phyloP scores from a whole-genome alignment of 805 yeast species.

The Lipomyces sp. region DNA sequence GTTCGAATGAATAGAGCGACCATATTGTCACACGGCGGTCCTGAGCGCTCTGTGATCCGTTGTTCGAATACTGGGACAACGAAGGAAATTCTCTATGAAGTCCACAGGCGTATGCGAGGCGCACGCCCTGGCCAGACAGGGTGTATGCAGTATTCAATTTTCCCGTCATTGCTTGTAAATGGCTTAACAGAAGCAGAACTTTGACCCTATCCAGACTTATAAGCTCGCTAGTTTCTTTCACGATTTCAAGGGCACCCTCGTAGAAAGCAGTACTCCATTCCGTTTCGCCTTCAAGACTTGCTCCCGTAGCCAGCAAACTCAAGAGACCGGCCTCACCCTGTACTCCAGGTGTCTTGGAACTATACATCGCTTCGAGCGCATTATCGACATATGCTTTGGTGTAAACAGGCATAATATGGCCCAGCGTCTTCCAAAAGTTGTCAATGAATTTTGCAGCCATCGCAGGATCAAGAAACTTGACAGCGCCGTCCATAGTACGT shows the following conservation, averaged over 20 bases:
- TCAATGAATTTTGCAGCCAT: slow-evolving; percentile 16
- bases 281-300: slow-evolving; percentile 20
- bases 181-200: slow-evolving; percentile 15
- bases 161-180: slow-evolving; percentile 25
- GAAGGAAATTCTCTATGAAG: slow-evolving; percentile 25
- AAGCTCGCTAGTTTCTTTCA: slow-evolving; percentile 15
- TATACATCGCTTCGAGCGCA: slow-evolving; percentile 10
- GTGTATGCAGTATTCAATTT: slow-evolving; percentile 14
- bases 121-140: slow-evolving; percentile 23
- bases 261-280: slow-evolving; percentile 13
- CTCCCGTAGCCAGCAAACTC: slow-evolving; percentile 22
- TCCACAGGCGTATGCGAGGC: slow-evolving; percentile 26
- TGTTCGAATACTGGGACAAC: slow-evolving; percentile 15
- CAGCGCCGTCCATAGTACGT: background rate
- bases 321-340: slow-evolving; percentile 19
- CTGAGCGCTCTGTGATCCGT: slow-evolving; percentile 7
- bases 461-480: slow-evolving; percentile 16
- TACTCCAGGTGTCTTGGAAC: background rate
- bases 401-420: slow-evolving; percentile 23
- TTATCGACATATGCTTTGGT: slow-evolving; percentile 13
- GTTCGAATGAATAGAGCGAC: slow-evolving; percentile 24
- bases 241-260: slow-evolving; percentile 12
- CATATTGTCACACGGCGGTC: slow-evolving; percentile 20
- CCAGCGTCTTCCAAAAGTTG: slow-evolving; percentile 17
- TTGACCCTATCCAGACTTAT: slow-evolving; percentile 23